These are phyloP conservation scores for Saccharomycopsis sp. DNA, from an alignment of 805 yeast species.

Conservation along the genomic window DNA sequence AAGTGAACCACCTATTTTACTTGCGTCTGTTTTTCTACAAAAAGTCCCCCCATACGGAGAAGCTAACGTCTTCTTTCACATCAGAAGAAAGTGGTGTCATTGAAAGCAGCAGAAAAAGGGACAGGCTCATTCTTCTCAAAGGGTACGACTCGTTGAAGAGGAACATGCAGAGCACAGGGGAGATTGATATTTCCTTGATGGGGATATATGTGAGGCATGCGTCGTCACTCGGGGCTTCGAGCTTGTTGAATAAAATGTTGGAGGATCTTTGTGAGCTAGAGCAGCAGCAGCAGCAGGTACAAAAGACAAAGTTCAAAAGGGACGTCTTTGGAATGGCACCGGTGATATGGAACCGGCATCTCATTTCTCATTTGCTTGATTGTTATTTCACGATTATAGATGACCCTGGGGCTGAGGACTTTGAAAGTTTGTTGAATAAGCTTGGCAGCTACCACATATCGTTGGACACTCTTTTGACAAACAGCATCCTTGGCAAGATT, in stretches of 20 bases:
- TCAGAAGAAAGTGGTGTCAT: not conserved
- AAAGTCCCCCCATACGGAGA: too few relatives aligned
- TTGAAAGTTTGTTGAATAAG: not conserved
- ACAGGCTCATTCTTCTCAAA: not conserved
- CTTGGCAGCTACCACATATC: not conserved
- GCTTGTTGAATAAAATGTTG: not conserved
- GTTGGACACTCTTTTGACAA: not conserved
- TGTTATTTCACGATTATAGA: not conserved
- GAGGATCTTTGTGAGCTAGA: not conserved
- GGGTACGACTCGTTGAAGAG: not conserved
- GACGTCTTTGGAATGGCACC: not conserved
- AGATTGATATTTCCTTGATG: not conserved
- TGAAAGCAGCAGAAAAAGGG: not conserved
- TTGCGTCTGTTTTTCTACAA: slow-evolving; percentile 3
- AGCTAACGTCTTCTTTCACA: too few relatives aligned
- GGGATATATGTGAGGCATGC: slow-evolving; percentile 1
- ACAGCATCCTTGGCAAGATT: not conserved
- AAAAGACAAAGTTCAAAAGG: not conserved
- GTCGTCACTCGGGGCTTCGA: not conserved
- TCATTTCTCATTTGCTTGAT: not conserved
- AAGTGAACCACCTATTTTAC: slow-evolving; percentile 14
- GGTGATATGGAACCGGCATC: not conserved
- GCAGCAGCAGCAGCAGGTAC: not conserved
- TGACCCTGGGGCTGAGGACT: not conserved
- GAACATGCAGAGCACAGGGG: too few relatives aligned